Base-by-base conservation (phyloP, 345 rosid genomes). In the Euphorbia tirucalli region DNA sequence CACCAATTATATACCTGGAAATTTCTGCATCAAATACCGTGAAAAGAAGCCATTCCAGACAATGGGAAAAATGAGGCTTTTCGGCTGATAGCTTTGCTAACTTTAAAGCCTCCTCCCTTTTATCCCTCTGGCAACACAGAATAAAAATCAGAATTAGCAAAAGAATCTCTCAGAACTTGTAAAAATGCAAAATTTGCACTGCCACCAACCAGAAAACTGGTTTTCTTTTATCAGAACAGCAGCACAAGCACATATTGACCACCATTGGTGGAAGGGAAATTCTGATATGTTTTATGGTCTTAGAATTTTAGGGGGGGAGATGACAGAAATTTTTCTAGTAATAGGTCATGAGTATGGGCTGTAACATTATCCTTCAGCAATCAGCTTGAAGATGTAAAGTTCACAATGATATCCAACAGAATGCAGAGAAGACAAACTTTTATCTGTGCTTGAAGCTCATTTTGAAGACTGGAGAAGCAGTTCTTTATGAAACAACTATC, bases 21-120 rank as follows among this genome's bases (percentile, higher is more conserved):
- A 92, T 89, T 58, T 92, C 98, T 54, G 99, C 94, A 77, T 95
- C 99, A 76, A 95, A 95, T 65, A 95, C 99, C 5, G 99, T 92
- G 73, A 95, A 95, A 75, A 92, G 97, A 87, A 92, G 97, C 99
- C 97, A 95, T 81, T 95, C 99, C 74, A 95, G 78, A 85, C 97
- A 95, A 79, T 89, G 96, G 61, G 94, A 90, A 83, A 95, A 95
- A 72, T 95, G 99, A 77, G 97, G 97, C 79, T 90, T 95, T 85
- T 89, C 93, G 21, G 97, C 98, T 44, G 99, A 95, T 83, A 90
- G 76, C 64, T 85, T 93, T 65, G 97, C 98, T 80, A 88, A 79
- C 72, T 80, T 83, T 74, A 92, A 70, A 61, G 96, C 96, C 85
- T 92, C 97, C 80, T 92, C 96, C 41, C 74, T 86, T 87, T 94